Evolutionary conservation across 257 asterid genomes (phyloP).

Genomic region (Gentiana straminea): DNA sequence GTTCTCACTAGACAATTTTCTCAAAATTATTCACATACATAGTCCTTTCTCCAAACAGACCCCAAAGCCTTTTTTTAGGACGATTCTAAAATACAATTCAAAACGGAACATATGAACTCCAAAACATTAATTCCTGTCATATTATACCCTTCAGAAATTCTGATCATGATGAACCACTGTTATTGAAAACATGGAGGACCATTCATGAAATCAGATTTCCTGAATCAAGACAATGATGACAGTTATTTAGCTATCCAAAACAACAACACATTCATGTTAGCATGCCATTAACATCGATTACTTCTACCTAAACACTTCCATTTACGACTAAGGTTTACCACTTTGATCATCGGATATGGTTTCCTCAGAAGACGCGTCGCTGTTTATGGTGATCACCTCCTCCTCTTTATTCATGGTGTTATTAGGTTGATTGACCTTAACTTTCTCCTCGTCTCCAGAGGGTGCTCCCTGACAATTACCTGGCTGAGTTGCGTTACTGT

Average conservation of each 20-base stretch:
- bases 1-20: too few species aligned
- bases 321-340: constrained; percentile 18
- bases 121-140: too few species aligned
- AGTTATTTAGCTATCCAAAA: too few species aligned
- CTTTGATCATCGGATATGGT: constrained; percentile 54
- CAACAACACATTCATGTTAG: neutral
- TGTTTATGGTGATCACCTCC: constrained; percentile 30
- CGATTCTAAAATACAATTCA: too few species aligned
- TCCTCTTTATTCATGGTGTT: constrained; percentile 17
- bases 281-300: constrained; percentile 1
- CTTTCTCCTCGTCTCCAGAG: neutral
- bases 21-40: too few species aligned
- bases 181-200: neutral
- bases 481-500: constrained; percentile 7
- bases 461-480: constrained; percentile 3
- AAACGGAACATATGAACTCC: too few species aligned
- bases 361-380: constrained; percentile 75
- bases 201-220: too few species aligned
- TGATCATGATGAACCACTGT: neutral
- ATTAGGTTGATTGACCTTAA: constrained; percentile 8
- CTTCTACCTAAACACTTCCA: constrained; percentile 5
- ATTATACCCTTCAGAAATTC: neutral
- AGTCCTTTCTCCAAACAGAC: too few species aligned
- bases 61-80: too few species aligned
- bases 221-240: too few species aligned